phyloP scores from a whole-genome alignment of 73 alveolate species.

The Paramecium tetraurelia region DNA sequence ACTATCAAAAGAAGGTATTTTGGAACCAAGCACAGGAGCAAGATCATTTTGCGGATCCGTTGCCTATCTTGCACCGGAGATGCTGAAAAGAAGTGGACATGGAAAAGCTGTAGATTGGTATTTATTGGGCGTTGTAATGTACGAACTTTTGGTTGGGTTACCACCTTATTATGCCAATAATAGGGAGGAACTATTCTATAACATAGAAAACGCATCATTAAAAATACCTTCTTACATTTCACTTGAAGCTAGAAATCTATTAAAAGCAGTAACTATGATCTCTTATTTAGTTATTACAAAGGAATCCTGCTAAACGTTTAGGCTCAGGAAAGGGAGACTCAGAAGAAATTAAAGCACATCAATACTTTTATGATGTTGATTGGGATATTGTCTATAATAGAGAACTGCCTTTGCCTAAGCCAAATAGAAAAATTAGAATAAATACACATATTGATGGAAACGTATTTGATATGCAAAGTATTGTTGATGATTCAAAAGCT shows the following conservation, averaged over 20 bases:
- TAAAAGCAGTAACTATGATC: constrained; percentile 66
- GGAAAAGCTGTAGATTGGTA: constrained; percentile 98
- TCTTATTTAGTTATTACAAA: constrained; percentile 75
- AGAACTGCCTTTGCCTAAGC: constrained; percentile 39
- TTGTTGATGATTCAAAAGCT: constrained; percentile 46
- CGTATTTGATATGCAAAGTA: constrained; percentile 54
- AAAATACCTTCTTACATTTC: constrained; percentile 70
- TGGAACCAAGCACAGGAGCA: constrained; percentile 80
- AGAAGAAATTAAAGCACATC: constrained; percentile 87
- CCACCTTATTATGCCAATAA: constrained; percentile 95
- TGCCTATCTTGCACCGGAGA: constrained; percentile 97
- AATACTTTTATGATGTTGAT: constrained; percentile 78
- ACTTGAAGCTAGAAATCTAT: constrained; percentile 64
- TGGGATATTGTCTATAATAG: constrained; percentile 77
- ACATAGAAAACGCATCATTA: constrained; percentile 77
- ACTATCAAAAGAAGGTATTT: constrained; percentile 92
- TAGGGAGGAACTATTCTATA: constrained; percentile 81
- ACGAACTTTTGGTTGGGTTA: constrained; percentile 93
- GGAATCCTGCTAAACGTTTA: constrained; percentile 90
- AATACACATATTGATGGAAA: constrained; percentile 53
- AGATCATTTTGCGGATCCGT: constrained; percentile 92
- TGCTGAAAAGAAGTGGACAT: constrained; percentile 94
- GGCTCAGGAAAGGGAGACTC: constrained; percentile 95
- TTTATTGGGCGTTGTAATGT: constrained; percentile 92
- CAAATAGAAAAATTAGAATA: constrained; percentile 56